Base-by-base conservation (phyloP, 2,329 filamentous ascomycete species). In the Rachicladosporium sp. region DNA sequence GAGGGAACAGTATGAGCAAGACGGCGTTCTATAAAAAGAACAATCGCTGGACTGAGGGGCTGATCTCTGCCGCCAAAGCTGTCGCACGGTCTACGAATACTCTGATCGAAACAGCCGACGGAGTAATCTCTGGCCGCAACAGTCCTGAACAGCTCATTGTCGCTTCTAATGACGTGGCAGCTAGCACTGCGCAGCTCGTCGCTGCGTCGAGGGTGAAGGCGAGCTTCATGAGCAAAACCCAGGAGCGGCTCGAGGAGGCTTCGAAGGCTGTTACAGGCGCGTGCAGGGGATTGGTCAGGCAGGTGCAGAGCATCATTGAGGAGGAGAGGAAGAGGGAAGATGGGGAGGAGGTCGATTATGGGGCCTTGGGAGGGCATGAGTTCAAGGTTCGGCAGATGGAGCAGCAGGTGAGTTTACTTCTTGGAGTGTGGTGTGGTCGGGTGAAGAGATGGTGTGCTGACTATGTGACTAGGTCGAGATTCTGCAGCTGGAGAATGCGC, bases 11-110 rank as follows among this genome's bases (percentile, higher is more conserved):
- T 42, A 57, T 61, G 37, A 93, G 86, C 33, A 76, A 80, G 43
- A 93, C 88, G 2, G 87, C 88, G 15, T 98, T 98, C 63, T 98
- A 98, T 78, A 96, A 96, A 74, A 96, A 96, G 71, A 95, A 98
- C 74, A 98, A 96, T 66, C 78, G 91, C 38, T 98, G 91, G 91
- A 98, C 91, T 0, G 91, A 98, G 58, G 91, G 91, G 35, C 78
- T 98, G 44, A 95, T 98, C 58, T 94, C 86, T 31, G 91, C 91
- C 1, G 89, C 91, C 48, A 98, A 98, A 67, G 91, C 91, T 1
- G 91, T 98, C 12, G 91, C 91, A 3, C 74, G 75, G 2, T 93
- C 87, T 10, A 98, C 91, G 9, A 96, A 95, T 66, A 91, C 81
- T 33, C 76, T 98, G 50, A 98, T 98, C 55, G 91, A 98, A 70